Conservation (phyloP, 208 protist genomes). For the Crithidia thermophila region DNA sequence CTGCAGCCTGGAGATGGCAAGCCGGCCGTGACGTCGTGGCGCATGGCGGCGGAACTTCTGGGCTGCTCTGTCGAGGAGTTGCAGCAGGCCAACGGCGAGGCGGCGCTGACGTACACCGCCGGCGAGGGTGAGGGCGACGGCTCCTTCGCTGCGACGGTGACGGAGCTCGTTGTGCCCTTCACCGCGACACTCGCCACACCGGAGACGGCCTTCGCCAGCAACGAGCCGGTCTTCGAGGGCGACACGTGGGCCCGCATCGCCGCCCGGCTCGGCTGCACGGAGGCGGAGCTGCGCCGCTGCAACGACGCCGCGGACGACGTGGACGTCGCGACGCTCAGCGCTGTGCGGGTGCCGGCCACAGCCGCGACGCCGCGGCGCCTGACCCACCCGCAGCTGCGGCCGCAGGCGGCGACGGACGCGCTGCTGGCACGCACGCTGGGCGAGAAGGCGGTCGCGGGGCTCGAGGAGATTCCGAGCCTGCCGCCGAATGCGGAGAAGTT, state of each 20-base stretch:
- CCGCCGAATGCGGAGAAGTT: slow-evolving; percentile 77
- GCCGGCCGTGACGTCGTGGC: slow-evolving; percentile 45
- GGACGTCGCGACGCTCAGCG: slow-evolving; percentile 10
- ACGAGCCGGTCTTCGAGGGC: slow-evolving; percentile 55
- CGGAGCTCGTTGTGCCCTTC: slow-evolving; percentile 67
- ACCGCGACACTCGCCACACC: slow-evolving; percentile 43
- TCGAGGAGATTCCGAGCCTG: slow-evolving; percentile 50
- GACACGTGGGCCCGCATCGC: slow-evolving; percentile 70
- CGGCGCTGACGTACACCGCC: slow-evolving; percentile 57
- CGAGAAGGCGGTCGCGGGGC: slow-evolving; percentile 41
- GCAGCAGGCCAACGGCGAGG: slow-evolving; percentile 76
- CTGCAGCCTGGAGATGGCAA: slow-evolving; percentile 37
- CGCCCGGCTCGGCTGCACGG: slow-evolving; percentile 50
- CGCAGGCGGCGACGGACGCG: slow-evolving; percentile 63
- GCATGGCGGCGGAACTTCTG: slow-evolving; percentile 64
- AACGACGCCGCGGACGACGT: slow-evolving; percentile 35
- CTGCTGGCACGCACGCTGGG: slow-evolving; percentile 61
- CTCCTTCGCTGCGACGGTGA: slow-evolving; percentile 56
- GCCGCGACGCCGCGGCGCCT: slow-evolving; percentile 56
- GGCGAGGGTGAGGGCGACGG: slow-evolving; percentile 31
- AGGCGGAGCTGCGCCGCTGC: slow-evolving; percentile 42
- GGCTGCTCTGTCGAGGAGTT: slow-evolving; percentile 85
- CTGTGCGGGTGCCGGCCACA: slow-evolving; percentile 49
- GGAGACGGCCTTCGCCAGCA: slow-evolving; percentile 51
- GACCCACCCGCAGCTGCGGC: slow-evolving; percentile 73